These are phyloP conservation scores for Scedosporium aurantiacum DNA, from an alignment of 2,329 filamentous ascomycete species.

Conservation along the genomic window DNA sequence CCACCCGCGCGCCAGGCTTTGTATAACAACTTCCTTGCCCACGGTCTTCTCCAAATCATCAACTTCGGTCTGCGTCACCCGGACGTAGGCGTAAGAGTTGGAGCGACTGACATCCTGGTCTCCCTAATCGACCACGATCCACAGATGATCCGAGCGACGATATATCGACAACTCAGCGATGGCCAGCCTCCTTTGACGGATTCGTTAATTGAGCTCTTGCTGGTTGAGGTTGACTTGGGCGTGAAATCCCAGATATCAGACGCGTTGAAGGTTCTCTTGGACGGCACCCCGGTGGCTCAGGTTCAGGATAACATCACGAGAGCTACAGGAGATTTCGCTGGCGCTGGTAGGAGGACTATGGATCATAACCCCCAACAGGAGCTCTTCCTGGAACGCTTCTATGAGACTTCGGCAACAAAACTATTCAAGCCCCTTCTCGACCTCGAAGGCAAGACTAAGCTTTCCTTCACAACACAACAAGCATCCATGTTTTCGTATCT, in stretches of 20 bases:
- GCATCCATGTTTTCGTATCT: conserved; percentile 86
- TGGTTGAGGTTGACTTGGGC: conserved; percentile 84
- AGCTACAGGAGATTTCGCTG: conserved; percentile 55
- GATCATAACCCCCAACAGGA: conserved; percentile 65
- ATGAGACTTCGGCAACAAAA: conserved; percentile 73
- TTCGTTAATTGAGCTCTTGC: conserved; percentile 79
- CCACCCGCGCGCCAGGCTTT: conserved; percentile 68
- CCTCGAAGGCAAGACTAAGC: conserved; percentile 57
- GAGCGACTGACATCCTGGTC: conserved; percentile 86
- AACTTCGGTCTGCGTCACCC: conserved; percentile 80
- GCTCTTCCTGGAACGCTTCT: conserved; percentile 77
- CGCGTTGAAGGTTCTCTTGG: conserved; percentile 85
- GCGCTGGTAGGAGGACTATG: conserved; percentile 35
- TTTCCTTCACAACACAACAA: conserved; percentile 68
- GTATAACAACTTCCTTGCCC: conserved; percentile 80
- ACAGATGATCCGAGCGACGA: conserved; percentile 83
- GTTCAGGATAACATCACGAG: conserved; percentile 48
- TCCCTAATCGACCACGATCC: conserved; percentile 94
- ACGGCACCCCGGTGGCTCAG: conserved; percentile 39
- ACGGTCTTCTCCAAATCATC: conserved; percentile 81
- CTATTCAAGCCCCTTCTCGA: conserved; percentile 81
- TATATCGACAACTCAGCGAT: conserved; percentile 84
- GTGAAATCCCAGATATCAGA: conserved; percentile 94
- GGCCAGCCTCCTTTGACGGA: conserved; percentile 80
- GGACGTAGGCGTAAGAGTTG: conserved; percentile 77